A percentile compares a stretch with the other conserved stretches of the same genome.
These are phyloP conservation scores for Wickerhamomyces sp. DNA, from an alignment of 1,139 yeast genomes.

Conservation along the genomic window DNA sequence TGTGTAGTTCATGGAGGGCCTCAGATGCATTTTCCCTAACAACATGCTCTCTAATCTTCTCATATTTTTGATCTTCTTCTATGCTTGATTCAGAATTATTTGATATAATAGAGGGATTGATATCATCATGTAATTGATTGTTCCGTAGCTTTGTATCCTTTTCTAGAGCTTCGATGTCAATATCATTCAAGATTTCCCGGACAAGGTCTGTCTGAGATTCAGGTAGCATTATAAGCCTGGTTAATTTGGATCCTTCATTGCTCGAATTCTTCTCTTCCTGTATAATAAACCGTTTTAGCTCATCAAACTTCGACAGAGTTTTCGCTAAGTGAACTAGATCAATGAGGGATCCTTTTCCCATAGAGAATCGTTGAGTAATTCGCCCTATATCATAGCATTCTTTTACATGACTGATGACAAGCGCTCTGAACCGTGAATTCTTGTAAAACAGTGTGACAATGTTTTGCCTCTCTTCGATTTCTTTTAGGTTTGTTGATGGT, in stretches of 20 bases:
- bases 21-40: slow-evolving; percentile 29
- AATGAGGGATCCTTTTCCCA: slow-evolving; percentile 39
- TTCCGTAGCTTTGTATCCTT: slow-evolving; percentile 13
- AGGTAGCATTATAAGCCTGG: slow-evolving; percentile 2
- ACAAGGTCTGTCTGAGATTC: slow-evolving; percentile 21
- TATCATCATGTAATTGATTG: slow-evolving; percentile 7
- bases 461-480: slow-evolving; percentile 56
- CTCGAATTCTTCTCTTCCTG: not conserved
- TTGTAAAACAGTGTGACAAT: slow-evolving; percentile 51
- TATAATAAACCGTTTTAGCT: slow-evolving; percentile 10
- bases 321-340: slow-evolving; percentile 41
- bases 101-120: slow-evolving; percentile 5
- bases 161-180: slow-evolving; percentile 26
- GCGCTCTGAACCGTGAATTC: slow-evolving; percentile 33
- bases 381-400: slow-evolving; percentile 48
- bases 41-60: slow-evolving; percentile 6
- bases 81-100: slow-evolving; percentile 1
- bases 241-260: not conserved
- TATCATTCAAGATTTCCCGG: slow-evolving; percentile 22
- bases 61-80: not conserved
- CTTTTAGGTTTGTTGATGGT: slow-evolving; percentile 60
- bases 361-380: slow-evolving; percentile 46
- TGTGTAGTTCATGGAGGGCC: slow-evolving; percentile 30
- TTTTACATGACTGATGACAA: slow-evolving; percentile 30
- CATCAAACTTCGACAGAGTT: slow-evolving; percentile 29